phyloP scores from a whole-genome alignment of 768 basidiomycete genomes.

The Epithele typhae region DNA sequence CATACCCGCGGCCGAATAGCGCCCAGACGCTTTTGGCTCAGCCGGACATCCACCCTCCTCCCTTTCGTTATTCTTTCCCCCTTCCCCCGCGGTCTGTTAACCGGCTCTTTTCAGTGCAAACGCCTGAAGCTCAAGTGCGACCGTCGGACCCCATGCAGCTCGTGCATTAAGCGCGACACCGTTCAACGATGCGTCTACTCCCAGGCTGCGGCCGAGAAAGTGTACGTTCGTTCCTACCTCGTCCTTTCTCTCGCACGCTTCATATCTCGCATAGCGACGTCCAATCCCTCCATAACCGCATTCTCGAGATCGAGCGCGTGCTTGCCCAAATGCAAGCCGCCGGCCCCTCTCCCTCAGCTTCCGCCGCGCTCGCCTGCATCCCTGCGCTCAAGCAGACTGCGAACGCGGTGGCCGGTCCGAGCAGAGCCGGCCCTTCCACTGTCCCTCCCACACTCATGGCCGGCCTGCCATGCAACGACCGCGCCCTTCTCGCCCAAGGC shows the following conservation, averaged over 20 bases:
- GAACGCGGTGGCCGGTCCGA: conserved; percentile 6
- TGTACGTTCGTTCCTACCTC: conserved; percentile 41
- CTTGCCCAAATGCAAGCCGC: conserved; percentile 44
- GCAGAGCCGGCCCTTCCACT: conserved; percentile 3
- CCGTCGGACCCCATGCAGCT: conserved; percentile 69
- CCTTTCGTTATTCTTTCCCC: neutral
- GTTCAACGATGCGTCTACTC: conserved; percentile 71
- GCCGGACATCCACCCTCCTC: neutral
- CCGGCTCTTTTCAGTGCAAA: conserved; percentile 57
- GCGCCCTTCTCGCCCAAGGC: conserved; percentile 35
- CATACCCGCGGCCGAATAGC: no score
- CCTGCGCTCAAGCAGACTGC: conserved; percentile 12
- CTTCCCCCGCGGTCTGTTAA: neutral
- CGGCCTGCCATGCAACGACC: conserved; percentile 30
- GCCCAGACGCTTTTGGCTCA: no score
- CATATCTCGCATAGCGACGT: conserved; percentile 48
- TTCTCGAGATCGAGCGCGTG: conserved; percentile 63
- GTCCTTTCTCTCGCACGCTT: neutral
- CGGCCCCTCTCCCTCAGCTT: conserved; percentile 13
- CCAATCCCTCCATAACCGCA: conserved; percentile 78
- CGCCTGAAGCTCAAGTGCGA: conserved; percentile 86
- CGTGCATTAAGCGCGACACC: conserved; percentile 77
- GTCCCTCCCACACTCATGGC: conserved; percentile 10
- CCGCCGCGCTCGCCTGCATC: conserved; percentile 12
- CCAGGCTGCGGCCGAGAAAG: conserved; percentile 81